phyloP scores from a whole-genome alignment of 2,329 filamentous ascomycete species.

The Pseudonectria foliicola region DNA sequence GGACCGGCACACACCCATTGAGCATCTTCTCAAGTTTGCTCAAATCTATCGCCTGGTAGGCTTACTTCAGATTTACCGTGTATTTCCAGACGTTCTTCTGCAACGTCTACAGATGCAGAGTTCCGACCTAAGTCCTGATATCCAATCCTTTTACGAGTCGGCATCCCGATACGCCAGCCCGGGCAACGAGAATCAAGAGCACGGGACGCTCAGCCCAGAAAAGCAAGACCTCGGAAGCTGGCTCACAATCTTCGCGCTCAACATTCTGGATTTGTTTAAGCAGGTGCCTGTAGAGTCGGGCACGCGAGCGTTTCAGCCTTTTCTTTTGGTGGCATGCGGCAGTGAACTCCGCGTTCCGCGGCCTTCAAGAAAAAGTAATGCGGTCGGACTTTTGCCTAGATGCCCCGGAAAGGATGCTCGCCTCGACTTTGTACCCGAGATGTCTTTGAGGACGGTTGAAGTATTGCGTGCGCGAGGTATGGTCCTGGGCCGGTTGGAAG shows the following conservation, averaged over 20 bases:
- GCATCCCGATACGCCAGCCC: neutral
- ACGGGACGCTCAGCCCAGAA: neutral
- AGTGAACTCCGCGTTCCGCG: constrained; percentile 6
- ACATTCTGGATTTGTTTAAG: constrained; percentile 4
- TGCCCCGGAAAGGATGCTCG: neutral
- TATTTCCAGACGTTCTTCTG: constrained; percentile 9
- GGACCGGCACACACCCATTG: constrained; percentile 6
- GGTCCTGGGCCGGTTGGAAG: constrained; percentile 4
- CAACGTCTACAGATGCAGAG: neutral
- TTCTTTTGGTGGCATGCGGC: constrained; percentile 6
- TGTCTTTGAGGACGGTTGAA: constrained; percentile 4
- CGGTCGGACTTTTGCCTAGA: neutral
- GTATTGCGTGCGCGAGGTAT: constrained; percentile 4
- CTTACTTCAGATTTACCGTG: constrained; percentile 8
- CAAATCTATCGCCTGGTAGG: constrained; percentile 6
- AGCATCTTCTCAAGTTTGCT: constrained; percentile 7
- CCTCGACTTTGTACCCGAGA: constrained; percentile 1
- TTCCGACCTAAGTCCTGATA: neutral
- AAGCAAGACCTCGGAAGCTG: constrained; percentile 4
- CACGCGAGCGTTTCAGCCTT: constrained; percentile 10
- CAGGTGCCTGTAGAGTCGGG: constrained; percentile 8
- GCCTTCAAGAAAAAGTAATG: neutral
- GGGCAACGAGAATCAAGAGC: neutral
- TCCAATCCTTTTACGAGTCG: constrained; percentile 1
- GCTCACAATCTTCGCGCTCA: constrained; percentile 4